Conservation (phyloP, 495 filamentous ascomycete genomes). For the Aspergillus leporis region DNA sequence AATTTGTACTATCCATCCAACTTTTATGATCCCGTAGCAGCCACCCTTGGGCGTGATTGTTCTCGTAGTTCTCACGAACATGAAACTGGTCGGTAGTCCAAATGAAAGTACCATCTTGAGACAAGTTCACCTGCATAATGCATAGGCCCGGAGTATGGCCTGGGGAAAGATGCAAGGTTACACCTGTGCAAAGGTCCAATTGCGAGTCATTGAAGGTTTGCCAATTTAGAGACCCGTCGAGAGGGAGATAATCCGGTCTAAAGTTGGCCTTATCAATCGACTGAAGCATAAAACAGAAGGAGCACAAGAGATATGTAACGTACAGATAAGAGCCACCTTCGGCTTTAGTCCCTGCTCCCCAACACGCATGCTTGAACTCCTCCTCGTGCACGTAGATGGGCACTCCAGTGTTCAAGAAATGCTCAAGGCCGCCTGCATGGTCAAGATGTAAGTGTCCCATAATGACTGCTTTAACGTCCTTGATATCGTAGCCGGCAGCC, state of each 20-base stretch:
- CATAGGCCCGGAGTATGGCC: conserved; percentile 43
- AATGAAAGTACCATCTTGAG: conserved; percentile 41
- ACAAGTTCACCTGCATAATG: conserved; percentile 42
- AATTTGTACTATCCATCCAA: conserved; percentile 42
- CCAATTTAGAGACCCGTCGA: conserved; percentile 31
- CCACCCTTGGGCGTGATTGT: conserved; percentile 42
- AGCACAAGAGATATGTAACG: conserved; percentile 27
- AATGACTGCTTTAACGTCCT: conserved; percentile 54
- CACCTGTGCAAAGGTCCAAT: conserved; percentile 38
- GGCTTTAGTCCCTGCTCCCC: conserved; percentile 42
- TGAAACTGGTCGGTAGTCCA: conserved; percentile 48
- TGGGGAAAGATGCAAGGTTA: conserved; percentile 39
- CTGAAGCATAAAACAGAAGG: not conserved
- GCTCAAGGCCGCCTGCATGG: conserved; percentile 54
- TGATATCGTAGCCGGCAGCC: conserved; percentile 47
- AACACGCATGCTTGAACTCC: conserved; percentile 51
- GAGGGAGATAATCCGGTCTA: conserved; percentile 8
- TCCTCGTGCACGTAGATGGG: conserved; percentile 55
- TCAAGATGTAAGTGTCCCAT: conserved; percentile 57
- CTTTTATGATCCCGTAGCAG: conserved; percentile 42
- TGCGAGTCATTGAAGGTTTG: conserved; percentile 30
- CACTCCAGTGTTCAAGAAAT: conserved; percentile 48
- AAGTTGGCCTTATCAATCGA: not conserved
- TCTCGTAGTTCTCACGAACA: conserved; percentile 38
- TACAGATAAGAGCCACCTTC: conserved; percentile 47